These are phyloP conservation scores for Periconia digitata DNA, from an alignment of 2,329 filamentous ascomycete genomes.

Conservation along the genomic window DNA sequence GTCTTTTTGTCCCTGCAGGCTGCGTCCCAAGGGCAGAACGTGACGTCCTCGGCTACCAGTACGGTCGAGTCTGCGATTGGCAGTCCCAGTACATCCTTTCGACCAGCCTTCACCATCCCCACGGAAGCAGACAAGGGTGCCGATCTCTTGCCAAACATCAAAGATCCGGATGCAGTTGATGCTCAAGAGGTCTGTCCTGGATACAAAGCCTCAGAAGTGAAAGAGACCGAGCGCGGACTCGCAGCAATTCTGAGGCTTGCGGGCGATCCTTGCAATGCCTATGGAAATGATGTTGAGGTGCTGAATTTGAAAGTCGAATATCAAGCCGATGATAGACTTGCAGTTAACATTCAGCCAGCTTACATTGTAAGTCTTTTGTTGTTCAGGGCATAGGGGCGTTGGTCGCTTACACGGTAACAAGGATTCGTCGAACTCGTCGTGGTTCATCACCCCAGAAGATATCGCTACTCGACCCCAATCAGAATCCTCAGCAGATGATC, in stretches of 20 bases:
- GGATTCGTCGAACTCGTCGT: constrained; percentile 62
- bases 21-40: constrained; percentile 23
- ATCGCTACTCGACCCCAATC: constrained; percentile 60
- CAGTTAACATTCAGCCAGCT: constrained; percentile 69
- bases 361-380: constrained; percentile 49
- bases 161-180: constrained; percentile 36
- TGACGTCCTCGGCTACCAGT: constrained; percentile 17
- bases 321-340: constrained; percentile 65
- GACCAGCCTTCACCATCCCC: constrained; percentile 41
- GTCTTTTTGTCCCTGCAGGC: constrained; percentile 26
- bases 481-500: constrained; percentile 43
- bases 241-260: constrained; percentile 56
- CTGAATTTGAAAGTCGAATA: constrained; percentile 70
- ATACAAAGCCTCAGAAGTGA: constrained; percentile 57
- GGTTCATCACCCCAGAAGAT: constrained; percentile 67
- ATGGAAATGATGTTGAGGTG: constrained; percentile 71
- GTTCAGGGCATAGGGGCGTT: not conserved
- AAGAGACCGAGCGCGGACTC: constrained; percentile 51
- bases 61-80: constrained; percentile 26
- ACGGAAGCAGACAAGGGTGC: constrained; percentile 38
- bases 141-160: constrained; percentile 59
- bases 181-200: constrained; percentile 41
- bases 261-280: constrained; percentile 67
- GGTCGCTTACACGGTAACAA: constrained; percentile 8
- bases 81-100: constrained; percentile 34